Evolutionary conservation across 495 filamentous ascomycete species (phyloP), one percentile per base, ranked within the genome.

Genomic region (Aspergillus indologenus): DNA sequence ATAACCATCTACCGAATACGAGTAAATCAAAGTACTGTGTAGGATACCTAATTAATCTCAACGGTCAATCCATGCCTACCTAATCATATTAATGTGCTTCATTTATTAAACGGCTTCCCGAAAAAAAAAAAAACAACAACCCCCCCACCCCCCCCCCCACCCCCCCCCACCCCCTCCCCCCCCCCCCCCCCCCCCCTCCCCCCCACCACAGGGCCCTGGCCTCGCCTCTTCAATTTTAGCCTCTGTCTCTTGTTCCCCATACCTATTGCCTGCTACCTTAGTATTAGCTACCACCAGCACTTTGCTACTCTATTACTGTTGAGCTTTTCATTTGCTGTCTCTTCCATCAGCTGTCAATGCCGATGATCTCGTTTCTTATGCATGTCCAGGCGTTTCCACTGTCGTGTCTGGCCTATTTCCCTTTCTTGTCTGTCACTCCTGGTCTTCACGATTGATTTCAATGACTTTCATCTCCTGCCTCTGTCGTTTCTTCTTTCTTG

Each of bases 321-420:
- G 61, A 63, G 61, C 58, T 63, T 61, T 61, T 63, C 49, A 63
- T 59, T 66, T 61, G 64, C 60, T 61, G 53, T 55, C 57, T 60
- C 49, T 45, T 65, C 52, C 56, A 67, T 62, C 59, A 67, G 57
- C 65, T 67, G 65, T 67, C 65, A 67, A 46, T 60, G 45, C 61
- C 54, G 65, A 61, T 64, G 65, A 67, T 67, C 65, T 61, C 54
- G 54, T 43, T 52, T 49, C 54, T 61, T 51, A 57, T 63, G 64
- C 64, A 61, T 67, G 56, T 57, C 54, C 57, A 58, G 52, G 29
- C 53, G 61, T 65, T 62, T 65, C 61, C 62, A 60, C 61, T 68
- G 45, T 61, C 42, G 56, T 45, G 55, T 55, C 53, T 57, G 49
- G 18, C 21, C 47, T 23, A 46, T 60, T 59, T 40, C 57, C 53